Evolutionary conservation across 179 eudicot genomes (phyloP).

Genomic region (Carnegiea gigantea): DNA sequence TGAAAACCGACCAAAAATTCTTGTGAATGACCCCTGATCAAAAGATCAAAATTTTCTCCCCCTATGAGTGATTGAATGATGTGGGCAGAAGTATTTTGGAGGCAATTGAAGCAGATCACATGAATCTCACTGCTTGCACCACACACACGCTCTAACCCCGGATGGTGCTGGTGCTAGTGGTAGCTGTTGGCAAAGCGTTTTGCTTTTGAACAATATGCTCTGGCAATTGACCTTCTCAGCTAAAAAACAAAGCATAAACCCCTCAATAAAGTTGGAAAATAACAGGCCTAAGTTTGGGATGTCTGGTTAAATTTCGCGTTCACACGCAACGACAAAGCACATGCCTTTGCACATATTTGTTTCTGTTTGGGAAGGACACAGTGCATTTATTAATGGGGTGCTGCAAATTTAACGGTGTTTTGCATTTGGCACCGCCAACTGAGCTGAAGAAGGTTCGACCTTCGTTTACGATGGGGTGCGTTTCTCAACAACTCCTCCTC

Average conservation of each 20-base stretch:
- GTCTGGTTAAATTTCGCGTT: neutral
- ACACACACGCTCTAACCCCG: neutral
- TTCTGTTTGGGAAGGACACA: neutral
- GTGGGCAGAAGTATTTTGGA: constrained; percentile 13
- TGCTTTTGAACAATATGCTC: constrained; percentile 4
- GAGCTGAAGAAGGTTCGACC: neutral
- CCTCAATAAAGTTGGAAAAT: neutral
- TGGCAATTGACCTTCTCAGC: constrained; percentile 4
- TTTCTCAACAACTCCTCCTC: no score
- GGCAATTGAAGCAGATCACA: constrained; percentile 38
- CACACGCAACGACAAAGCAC: constrained; percentile 8
- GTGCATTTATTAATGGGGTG: neutral
- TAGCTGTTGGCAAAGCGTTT: constrained; percentile 19
- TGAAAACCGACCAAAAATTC: constrained; percentile 6
- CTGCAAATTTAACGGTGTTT: neutral
- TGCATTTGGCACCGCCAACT: neutral
- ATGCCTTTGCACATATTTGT: constrained; percentile 1
- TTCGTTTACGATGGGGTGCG: no score
- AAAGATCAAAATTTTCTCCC: constrained; percentile 1
- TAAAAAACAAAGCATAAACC: constrained; percentile 5
- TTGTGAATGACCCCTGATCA: neutral
- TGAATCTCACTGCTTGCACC: constrained; percentile 44
- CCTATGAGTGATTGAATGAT: constrained; percentile 18
- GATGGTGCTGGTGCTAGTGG: neutral
- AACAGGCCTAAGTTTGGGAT: neutral